These are phyloP conservation scores for Calonectria pauciramosa DNA, from an alignment of 2,329 filamentous ascomycete genomes.

Conservation along the genomic window DNA sequence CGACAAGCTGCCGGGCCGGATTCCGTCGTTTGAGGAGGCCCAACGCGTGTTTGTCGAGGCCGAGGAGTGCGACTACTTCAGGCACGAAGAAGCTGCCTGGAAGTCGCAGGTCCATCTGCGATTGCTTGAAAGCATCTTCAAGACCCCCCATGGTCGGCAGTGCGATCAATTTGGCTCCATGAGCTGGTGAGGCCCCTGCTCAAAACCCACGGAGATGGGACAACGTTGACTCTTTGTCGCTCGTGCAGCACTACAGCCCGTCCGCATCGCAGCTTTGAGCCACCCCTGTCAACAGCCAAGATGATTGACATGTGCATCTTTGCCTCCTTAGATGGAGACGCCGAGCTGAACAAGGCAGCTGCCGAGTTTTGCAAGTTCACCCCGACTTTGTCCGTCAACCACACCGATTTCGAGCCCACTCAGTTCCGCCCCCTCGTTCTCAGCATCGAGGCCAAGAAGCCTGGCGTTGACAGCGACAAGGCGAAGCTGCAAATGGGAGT, in stretches of 20 bases:
- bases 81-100: too few species aligned
- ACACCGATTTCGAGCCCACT: constrained; percentile 17
- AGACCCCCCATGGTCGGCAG: too few species aligned
- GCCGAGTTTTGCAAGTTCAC: constrained; percentile 1
- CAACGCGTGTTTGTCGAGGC: too few species aligned
- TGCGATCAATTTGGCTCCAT: too few species aligned
- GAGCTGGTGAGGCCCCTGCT: too few species aligned
- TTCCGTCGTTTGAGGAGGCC: too few species aligned
- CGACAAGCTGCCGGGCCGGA: too few species aligned
- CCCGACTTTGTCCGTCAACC: constrained; percentile 21
- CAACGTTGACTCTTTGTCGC: too few species aligned
- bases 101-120: too few species aligned
- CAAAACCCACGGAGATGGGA: too few species aligned
- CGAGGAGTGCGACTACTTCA: too few species aligned
- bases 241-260: not conserved
- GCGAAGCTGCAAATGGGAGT: constrained; percentile 13
- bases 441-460: constrained; percentile 15
- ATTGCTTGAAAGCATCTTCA: too few species aligned
- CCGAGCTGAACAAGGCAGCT: not conserved
- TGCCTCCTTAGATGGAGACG: not conserved
- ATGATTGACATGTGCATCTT: constrained; percentile 1
- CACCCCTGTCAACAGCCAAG: not conserved
- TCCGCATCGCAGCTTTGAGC: not conserved
- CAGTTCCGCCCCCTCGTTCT: not conserved
- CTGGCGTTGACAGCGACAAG: not conserved